Evolutionary conservation across 768 basidiomycete genomes (phyloP).

Genomic region (Sistotremastrum niveocremeum): DNA sequence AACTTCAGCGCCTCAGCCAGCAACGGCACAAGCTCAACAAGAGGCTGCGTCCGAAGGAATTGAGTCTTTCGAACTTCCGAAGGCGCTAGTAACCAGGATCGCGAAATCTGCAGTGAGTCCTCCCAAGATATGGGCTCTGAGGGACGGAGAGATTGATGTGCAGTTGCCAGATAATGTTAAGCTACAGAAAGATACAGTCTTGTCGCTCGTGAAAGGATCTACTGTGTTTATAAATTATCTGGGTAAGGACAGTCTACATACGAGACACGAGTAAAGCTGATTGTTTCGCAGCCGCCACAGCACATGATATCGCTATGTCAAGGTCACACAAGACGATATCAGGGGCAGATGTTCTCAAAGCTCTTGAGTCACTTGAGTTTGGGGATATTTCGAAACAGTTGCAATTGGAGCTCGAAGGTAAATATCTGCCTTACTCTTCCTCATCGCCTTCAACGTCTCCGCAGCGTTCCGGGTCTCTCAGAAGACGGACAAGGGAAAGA

Average conservation of each 20-base stretch:
- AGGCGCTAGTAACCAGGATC: conserved; percentile 67
- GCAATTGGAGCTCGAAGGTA: conserved; percentile 52
- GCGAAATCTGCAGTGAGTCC: conserved; percentile 67
- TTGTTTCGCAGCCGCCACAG: conserved; percentile 32
- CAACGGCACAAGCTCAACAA: conserved; percentile 67
- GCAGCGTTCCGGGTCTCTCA: conserved; percentile 52
- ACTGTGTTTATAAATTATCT: conserved; percentile 95
- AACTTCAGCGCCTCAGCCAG: conserved; percentile 24
- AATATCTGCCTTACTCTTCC: conserved; percentile 9
- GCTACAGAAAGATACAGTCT: conserved; percentile 78
- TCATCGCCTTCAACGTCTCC: neutral
- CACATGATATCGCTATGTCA: conserved; percentile 76
- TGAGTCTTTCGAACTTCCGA: conserved; percentile 81
- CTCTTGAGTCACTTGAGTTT: conserved; percentile 67
- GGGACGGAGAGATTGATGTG: neutral
- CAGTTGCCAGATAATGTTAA: conserved; percentile 80
- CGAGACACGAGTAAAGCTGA: neutral
- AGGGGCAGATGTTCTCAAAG: conserved; percentile 81
- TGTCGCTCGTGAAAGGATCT: conserved; percentile 76
- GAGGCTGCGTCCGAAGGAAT: conserved; percentile 73
- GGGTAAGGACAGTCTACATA: conserved; percentile 33
- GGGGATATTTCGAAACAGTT: conserved; percentile 53
- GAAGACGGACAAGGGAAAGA: conserved; percentile 45
- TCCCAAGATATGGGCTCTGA: neutral
- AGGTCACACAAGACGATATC: conserved; percentile 83